A percentile compares a stretch with the other conserved stretches of the same genome.
Conservation (phyloP, 768 basidiomycete species). For the Cystobasidium ongulense region DNA sequence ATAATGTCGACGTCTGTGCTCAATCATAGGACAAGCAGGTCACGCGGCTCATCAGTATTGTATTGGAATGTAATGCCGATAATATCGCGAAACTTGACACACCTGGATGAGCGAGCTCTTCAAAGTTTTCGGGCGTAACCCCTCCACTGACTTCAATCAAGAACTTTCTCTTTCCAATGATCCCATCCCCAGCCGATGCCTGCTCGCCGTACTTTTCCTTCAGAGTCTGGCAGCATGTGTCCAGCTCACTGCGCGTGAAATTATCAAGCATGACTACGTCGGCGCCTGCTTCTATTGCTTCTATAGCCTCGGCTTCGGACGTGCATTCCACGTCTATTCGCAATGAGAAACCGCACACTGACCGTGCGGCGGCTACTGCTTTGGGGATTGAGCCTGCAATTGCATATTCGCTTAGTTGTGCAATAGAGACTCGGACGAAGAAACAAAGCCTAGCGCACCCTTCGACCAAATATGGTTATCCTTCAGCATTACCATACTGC, state of each 20-base stretch:
- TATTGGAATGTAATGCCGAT: not conserved
- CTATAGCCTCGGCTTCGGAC: conserved; percentile 80
- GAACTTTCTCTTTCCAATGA: conserved; percentile 59
- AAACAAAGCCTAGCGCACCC: conserved; percentile 51
- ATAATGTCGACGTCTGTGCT: conserved; percentile 80
- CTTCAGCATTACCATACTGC: conserved; percentile 99
- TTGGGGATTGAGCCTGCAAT: conserved; percentile 73
- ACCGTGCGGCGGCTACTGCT: conserved; percentile 74
- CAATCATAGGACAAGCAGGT: not conserved
- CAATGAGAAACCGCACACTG: conserved; percentile 82
- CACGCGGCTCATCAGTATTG: not conserved
- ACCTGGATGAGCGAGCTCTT: conserved; percentile 75
- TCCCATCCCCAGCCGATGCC: conserved; percentile 21
- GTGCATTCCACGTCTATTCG: conserved; percentile 89
- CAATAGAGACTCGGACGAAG: not conserved
- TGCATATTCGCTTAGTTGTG: not conserved
- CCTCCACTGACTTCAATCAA: conserved; percentile 89
- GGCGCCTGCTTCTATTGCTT: conserved; percentile 84
- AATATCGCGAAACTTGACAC: conserved; percentile 41
- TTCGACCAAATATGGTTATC: conserved; percentile 99
- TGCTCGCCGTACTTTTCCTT: conserved; percentile 54
- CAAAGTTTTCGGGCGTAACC: conserved; percentile 78
- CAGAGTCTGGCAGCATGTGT: conserved; percentile 59
- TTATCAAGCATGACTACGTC: conserved; percentile 44
- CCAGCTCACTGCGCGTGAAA: conserved; percentile 51